Evolutionary conservation across 306 rosid genomes (phyloP).

Genomic region (Begonia peltatifolia): DNA sequence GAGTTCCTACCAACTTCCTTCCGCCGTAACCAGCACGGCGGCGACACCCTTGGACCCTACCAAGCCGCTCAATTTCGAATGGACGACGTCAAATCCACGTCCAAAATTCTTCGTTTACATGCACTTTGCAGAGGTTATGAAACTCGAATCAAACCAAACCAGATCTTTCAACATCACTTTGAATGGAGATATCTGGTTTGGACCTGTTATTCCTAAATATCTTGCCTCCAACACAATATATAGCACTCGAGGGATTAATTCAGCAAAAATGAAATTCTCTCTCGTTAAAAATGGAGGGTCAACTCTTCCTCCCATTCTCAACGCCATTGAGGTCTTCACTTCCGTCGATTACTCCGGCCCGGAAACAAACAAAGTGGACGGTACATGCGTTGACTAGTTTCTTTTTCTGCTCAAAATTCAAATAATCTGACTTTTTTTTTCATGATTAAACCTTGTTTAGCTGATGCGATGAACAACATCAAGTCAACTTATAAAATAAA

Average conservation of each 20-base stretch:
- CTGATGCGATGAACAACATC: constrained; percentile 4
- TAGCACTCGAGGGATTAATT: neutral
- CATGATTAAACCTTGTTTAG: neutral
- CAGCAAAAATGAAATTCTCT: constrained; percentile 4
- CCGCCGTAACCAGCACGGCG: constrained; percentile 23
- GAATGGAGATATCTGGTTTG: constrained; percentile 15
- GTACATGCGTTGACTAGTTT: constrained; percentile 10
- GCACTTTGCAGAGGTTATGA: constrained; percentile 39
- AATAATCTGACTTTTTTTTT: too few species aligned
- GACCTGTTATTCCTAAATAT: constrained; percentile 10
- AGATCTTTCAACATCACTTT: constrained; percentile 28
- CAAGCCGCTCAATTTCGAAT: constrained; percentile 5
- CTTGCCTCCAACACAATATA: neutral
- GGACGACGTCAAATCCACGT: constrained; percentile 6
- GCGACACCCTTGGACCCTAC: constrained; percentile 7
- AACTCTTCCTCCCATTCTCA: constrained; percentile 45
- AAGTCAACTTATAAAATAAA: constrained; percentile 6
- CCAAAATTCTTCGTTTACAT: constrained; percentile 19
- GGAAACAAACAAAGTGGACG: constrained; percentile 26
- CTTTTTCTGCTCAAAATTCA: too few species aligned
- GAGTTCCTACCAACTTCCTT: constrained; percentile 14
- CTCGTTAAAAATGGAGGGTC: constrained; percentile 15
- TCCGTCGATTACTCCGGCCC: constrained; percentile 13
- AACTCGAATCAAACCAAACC: constrained; percentile 12
- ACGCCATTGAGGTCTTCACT: constrained; percentile 32